Evolutionary conservation across 495 filamentous ascomycete genomes (phyloP).

Genomic region (Pyrenopolyporus hunteri): DNA sequence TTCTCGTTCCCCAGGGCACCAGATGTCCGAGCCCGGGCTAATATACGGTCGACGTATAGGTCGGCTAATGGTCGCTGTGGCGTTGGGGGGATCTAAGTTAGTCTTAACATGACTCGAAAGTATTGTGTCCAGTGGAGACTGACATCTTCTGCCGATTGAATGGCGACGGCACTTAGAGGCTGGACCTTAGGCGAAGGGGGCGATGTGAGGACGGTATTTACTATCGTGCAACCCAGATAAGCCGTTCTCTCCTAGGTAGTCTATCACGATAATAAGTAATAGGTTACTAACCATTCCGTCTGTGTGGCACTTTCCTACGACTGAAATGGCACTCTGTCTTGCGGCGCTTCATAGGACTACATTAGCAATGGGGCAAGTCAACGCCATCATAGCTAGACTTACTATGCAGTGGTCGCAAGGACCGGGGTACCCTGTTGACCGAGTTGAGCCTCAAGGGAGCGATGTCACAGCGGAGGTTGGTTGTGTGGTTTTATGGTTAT

Average conservation of each 20-base stretch:
- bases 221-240: background rate
- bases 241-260: background rate
- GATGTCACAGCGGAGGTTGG: background rate
- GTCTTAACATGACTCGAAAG: background rate
- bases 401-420: slow-evolving; percentile 39
- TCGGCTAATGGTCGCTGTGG: slow-evolving; percentile 15
- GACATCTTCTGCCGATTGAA: background rate
- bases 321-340: slow-evolving; percentile 39
- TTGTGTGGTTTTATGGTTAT: too few relatives aligned
- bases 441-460: slow-evolving; percentile 9
- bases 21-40: slow-evolving; percentile 22
- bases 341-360: slow-evolving; percentile 27
- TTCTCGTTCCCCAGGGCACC: slow-evolving; percentile 15
- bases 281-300: slow-evolving; percentile 16
- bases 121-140: background rate
- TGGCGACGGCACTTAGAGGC: background rate
- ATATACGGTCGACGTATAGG: slow-evolving; percentile 38
- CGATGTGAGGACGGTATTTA: slow-evolving; percentile 13
- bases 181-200: slow-evolving; percentile 1
- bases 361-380: slow-evolving; percentile 8
- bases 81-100: slow-evolving; percentile 4
- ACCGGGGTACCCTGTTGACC: slow-evolving; percentile 21
- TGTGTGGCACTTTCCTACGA: slow-evolving; percentile 27
- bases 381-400: slow-evolving; percentile 3
- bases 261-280: background rate